Percentiles rank a stretch among this genome's conserved stretches.
phyloP scores from a whole-genome alignment of 345 rosid genomes.

The Salix suchowensis region DNA sequence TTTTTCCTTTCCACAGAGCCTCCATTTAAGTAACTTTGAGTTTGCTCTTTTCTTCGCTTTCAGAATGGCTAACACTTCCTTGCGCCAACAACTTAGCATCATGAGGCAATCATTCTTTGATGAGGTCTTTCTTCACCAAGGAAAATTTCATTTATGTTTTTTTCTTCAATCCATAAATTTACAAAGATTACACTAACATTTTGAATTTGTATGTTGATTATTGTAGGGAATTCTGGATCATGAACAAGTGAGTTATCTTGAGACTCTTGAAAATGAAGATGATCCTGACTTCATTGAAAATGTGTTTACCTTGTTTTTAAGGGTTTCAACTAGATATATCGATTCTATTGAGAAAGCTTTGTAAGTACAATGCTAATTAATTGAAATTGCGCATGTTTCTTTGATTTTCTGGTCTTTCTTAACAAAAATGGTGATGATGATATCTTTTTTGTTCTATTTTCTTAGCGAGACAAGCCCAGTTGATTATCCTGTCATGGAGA shows the following conservation, averaged over 20 bases:
- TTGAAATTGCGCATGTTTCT: neutral
- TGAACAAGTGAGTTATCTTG: neutral
- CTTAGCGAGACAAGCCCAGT: neutral
- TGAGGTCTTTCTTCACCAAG: neutral
- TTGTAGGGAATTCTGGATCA: neutral
- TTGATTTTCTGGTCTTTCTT: neutral
- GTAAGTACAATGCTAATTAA: neutral
- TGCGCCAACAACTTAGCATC: neutral
- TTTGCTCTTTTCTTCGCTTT: neutral
- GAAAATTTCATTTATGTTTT: neutral
- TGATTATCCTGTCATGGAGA: neutral
- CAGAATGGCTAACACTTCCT: neutral
- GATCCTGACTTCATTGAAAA: neutral
- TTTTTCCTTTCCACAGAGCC: neutral
- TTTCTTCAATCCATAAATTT: neutral
- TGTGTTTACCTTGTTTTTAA: neutral
- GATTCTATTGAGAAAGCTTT: neutral
- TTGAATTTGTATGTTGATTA: neutral
- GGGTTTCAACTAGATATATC: neutral
- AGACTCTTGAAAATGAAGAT: constrained; percentile 2
- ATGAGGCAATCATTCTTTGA: neutral
- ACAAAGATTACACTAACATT: neutral
- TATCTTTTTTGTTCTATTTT: neutral
- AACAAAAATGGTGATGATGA: neutral
- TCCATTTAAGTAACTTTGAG: neutral